A percentile compares a stretch with the other conserved stretches of the same genome.
These are phyloP conservation scores for Pichia occidentalis DNA, from an alignment of 805 yeast genomes.

Conservation along the genomic window DNA sequence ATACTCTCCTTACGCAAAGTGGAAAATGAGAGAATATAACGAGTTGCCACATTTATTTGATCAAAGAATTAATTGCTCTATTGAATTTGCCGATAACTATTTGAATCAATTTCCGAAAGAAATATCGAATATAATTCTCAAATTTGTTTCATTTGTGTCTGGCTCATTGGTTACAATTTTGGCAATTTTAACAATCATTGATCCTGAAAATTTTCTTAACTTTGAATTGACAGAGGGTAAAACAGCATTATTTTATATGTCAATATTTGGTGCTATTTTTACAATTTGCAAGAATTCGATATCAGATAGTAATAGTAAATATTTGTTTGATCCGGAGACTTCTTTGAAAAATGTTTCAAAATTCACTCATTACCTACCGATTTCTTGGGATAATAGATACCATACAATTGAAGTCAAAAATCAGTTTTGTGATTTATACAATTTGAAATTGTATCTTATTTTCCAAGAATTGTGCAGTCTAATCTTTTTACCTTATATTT, in stretches of 20 bases:
- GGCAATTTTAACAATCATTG: slow-evolving; percentile 68
- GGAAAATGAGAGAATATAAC: slow-evolving; percentile 92
- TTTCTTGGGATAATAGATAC: slow-evolving; percentile 75
- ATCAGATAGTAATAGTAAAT: slow-evolving; percentile 40
- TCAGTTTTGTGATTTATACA: slow-evolving; percentile 75
- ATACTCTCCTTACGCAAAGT: slow-evolving; percentile 89
- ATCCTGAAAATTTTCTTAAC: slow-evolving; percentile 85
- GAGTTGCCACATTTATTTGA: slow-evolving; percentile 87
- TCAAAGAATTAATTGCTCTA: slow-evolving; percentile 68
- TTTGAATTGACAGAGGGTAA: slow-evolving; percentile 80
- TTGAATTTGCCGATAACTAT: slow-evolving; percentile 74
- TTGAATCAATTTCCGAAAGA: slow-evolving; percentile 91
- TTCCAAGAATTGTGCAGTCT: slow-evolving; percentile 76
- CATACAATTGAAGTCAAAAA: slow-evolving; percentile 80
- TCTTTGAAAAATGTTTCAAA: slow-evolving; percentile 73
- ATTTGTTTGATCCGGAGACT: slow-evolving; percentile 88
- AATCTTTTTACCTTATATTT: slow-evolving; percentile 78
- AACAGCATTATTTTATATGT: slow-evolving; percentile 81
- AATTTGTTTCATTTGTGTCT: slow-evolving; percentile 64
- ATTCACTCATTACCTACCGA: slow-evolving; percentile 86
- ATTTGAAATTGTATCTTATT: slow-evolving; percentile 63
- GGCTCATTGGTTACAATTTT: slow-evolving; percentile 89
- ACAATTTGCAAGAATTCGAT: slow-evolving; percentile 73
- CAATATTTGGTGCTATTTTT: slow-evolving; percentile 81
- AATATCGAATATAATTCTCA: slow-evolving; percentile 45